phyloP scores from a whole-genome alignment of 2,329 filamentous ascomycete species.

The Geoglossum cookeanum region DNA sequence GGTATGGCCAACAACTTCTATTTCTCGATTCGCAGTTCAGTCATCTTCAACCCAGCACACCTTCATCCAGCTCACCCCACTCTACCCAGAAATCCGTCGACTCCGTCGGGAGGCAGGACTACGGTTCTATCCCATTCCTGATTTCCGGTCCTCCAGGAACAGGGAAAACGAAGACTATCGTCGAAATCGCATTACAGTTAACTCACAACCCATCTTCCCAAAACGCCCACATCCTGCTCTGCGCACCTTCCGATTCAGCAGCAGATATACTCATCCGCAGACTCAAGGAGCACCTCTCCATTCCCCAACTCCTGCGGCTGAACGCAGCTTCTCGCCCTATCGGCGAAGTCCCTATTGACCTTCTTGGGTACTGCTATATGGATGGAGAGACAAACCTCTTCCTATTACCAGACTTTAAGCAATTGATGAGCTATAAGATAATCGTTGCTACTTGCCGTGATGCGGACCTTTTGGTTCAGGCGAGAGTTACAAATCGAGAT shows the following conservation, averaged over 20 bases:
- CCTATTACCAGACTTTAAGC: conserved; percentile 20
- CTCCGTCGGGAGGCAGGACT: conserved; percentile 21
- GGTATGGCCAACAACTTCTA: not conserved
- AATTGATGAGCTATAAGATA: conserved; percentile 22
- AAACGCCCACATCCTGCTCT: conserved; percentile 22
- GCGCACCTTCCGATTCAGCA: conserved; percentile 27
- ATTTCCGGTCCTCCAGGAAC: conserved; percentile 32
- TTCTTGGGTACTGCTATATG: conserved; percentile 22
- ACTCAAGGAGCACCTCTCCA: conserved; percentile 19
- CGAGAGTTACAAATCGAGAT: conserved; percentile 24
- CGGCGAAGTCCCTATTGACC: conserved; percentile 22
- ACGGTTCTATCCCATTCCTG: conserved; percentile 27
- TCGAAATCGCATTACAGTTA: conserved; percentile 23
- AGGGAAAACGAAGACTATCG: conserved; percentile 31
- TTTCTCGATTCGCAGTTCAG: too few relatives aligned
- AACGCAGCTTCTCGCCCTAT: conserved; percentile 23
- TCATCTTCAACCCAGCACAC: not conserved
- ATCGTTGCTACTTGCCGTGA: conserved; percentile 25
- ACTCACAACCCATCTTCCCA: conserved; percentile 10
- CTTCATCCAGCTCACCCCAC: not conserved
- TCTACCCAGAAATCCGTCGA: conserved; percentile 22
- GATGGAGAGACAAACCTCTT: conserved; percentile 21
- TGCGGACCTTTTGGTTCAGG: conserved; percentile 23
- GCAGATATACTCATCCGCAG: conserved; percentile 25
- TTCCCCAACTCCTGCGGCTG: conserved; percentile 22